Conservation (phyloP, 2,329 filamentous ascomycete genomes). For the Diaporthe amygdali region DNA sequence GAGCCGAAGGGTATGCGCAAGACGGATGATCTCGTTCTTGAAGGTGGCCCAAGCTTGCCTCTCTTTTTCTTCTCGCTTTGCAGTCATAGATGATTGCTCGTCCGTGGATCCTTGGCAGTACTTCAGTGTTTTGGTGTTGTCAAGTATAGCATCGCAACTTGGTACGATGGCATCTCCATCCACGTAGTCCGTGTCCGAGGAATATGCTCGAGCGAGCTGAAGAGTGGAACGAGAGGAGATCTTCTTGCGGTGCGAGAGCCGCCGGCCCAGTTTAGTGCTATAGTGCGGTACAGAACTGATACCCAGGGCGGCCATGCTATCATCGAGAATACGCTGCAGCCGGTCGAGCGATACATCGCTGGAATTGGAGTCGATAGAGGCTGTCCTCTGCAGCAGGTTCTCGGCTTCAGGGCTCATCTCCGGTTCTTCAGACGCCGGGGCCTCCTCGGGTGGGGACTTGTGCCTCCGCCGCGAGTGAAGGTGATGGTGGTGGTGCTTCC, state of each 20-base stretch:
- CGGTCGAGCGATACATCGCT: conserved; percentile 78
- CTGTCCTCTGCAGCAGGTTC: conserved; percentile 42
- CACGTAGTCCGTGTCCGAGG: conserved; percentile 84
- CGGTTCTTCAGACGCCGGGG: conserved; percentile 26
- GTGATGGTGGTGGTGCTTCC: conserved; percentile 41
- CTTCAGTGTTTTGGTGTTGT: conserved; percentile 87
- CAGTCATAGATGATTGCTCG: conserved; percentile 45
- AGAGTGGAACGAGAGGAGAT: conserved; percentile 43
- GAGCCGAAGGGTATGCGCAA: conserved; percentile 85
- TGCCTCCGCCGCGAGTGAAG: conserved; percentile 44
- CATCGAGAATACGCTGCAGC: conserved; percentile 79
- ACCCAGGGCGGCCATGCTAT: conserved; percentile 63
- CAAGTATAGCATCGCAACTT: conserved; percentile 80
- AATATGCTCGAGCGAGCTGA: conserved; percentile 55
- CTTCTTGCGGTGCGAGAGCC: conserved; percentile 46
- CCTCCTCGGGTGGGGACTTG: conserved; percentile 40
- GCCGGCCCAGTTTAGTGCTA: conserved; percentile 47
- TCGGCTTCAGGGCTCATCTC: conserved; percentile 22
- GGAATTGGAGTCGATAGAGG: conserved; percentile 69
- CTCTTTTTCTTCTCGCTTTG: conserved; percentile 66
- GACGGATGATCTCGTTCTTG: conserved; percentile 88
- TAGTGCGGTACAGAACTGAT: conserved; percentile 51
- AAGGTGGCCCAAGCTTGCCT: conserved; percentile 82
- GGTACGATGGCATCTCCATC: conserved; percentile 87
- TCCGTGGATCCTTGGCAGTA: conserved; percentile 59